Percentiles rank a stretch among this genome's conserved stretches.
These are phyloP conservation scores for Boletus sp. DNA, from an alignment of 768 basidiomycete genomes.

Conservation along the genomic window DNA sequence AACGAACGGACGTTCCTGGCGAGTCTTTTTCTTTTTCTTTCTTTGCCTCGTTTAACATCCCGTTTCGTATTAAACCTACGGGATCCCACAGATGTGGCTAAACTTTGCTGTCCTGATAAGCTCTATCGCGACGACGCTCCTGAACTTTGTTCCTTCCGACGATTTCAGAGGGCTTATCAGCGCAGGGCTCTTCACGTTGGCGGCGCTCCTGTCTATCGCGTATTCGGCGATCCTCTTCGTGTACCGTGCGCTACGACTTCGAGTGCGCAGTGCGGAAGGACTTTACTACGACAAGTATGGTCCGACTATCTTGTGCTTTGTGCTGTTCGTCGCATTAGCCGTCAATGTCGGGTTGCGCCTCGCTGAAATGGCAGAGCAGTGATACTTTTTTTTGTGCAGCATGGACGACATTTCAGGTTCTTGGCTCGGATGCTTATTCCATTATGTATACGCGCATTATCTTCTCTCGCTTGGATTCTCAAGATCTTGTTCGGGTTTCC, in stretches of 20 bases:
- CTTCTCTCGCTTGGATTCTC: neutral
- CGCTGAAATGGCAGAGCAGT: constrained; percentile 43
- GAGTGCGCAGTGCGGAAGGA: constrained; percentile 69
- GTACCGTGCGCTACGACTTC: constrained; percentile 66
- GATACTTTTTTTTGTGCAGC: neutral
- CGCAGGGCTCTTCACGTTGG: constrained; percentile 83
- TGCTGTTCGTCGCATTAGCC: constrained; percentile 65
- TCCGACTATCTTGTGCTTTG: constrained; percentile 68
- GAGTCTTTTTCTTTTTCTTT: constrained; percentile 31
- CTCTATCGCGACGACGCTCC: constrained; percentile 82
- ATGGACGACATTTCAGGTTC: neutral
- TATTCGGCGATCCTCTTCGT: constrained; percentile 84
- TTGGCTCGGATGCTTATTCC: neutral
- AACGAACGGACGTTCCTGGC: constrained; percentile 92
- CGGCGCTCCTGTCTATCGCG: constrained; percentile 83
- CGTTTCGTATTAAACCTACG: neutral
- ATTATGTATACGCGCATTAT: neutral
- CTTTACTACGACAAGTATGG: constrained; percentile 90
- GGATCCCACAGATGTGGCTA: constrained; percentile 71
- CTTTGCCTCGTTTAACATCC: neutral
- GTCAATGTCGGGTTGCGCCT: constrained; percentile 73
- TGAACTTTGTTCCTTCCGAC: constrained; percentile 77
- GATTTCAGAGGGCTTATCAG: constrained; percentile 80
- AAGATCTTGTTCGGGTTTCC: neutral
- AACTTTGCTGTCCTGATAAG: constrained; percentile 85